Evolutionary conservation across 163 green algal genomes (phyloP).

Genomic region (Chlorella variabilis): DNA sequence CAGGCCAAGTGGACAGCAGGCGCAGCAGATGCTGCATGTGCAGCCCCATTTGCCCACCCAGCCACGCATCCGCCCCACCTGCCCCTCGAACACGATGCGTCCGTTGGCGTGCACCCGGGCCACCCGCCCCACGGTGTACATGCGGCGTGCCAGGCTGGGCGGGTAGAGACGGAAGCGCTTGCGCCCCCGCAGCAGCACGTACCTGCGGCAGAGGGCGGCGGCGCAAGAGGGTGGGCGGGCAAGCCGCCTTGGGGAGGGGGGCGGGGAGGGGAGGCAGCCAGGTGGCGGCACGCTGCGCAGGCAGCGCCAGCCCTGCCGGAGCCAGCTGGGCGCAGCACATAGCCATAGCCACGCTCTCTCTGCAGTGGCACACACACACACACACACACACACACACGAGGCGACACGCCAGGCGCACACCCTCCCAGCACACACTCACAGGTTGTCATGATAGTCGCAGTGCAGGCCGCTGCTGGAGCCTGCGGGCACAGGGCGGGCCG

Average conservation of each 20-base stretch:
- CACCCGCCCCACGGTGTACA: constrained; percentile 77
- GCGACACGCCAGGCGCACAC: too few species aligned
- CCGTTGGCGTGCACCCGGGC: constrained; percentile 61
- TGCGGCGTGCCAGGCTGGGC: constrained; percentile 55
- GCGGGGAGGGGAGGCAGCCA: background rate
- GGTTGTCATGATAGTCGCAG: constrained; percentile 95
- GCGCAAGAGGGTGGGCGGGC: background rate
- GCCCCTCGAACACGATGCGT: constrained; percentile 80
- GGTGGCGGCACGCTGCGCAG: too few species aligned
- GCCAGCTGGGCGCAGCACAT: too few species aligned
- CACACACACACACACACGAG: background rate
- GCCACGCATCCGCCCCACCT: constrained; percentile 52
- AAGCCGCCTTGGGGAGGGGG: background rate
- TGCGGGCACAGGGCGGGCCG: constrained; percentile 9
- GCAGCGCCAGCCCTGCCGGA: background rate
- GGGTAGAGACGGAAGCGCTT: constrained; percentile 88
- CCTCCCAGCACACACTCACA: too few species aligned
- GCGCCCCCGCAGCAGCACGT: constrained; percentile 81
- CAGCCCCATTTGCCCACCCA: too few species aligned
- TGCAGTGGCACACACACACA: too few species aligned
- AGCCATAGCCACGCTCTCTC: background rate
- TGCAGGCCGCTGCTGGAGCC: constrained; percentile 84
- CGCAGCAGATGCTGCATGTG: background rate
- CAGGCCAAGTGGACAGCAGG: too few species aligned
- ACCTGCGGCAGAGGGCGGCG: constrained; percentile 49